Base-by-base conservation (phyloP, 768 basidiomycete genomes). In the Termitomyces sp. region DNA sequence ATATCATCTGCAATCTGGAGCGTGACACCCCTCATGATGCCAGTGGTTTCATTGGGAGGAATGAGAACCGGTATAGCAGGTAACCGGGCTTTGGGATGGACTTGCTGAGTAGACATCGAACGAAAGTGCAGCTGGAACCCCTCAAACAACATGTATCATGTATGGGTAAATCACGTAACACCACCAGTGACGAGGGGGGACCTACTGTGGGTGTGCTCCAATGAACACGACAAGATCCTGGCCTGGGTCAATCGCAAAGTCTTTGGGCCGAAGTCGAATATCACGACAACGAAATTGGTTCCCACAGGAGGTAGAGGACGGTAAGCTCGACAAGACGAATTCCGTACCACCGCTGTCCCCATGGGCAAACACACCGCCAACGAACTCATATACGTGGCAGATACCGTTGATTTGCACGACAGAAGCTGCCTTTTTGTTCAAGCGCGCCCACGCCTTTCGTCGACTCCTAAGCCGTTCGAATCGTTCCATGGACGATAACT, bases 191-290 rank as follows among this genome's bases (percentile, higher is more conserved):
- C 26, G 44, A 16, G 48, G 4, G 4, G 4, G 20, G 36, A 61
- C 65, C 14, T 52, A 67, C 64, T 53, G 45, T 4, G 59, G 65
- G 30, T 66, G 65, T 26, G 65, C 64, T 54, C 67, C 63, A 16
- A 65, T 38, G 28, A 61, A 65, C 8, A 79, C 75, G 38, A 86
- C 70, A 47, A 87, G 63, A 61, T 87, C 83, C 65, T 87, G 86
- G 5, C 81, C 77, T 0, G 86, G 84, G 62, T 87, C 85, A n/a
- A 86, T 79, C 0, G 82, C 83, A 58, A 86, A 84, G 63, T 86
- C 85, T 45, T 80, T 73, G 40, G 76, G 72, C 9, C 67, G 58
- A 8, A 82, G 46, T 1, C 73, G 75, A 0, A 84, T 44, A 30
- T 81, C 72, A 22, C 68, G 53, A 54, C 70, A 63, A 47, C 63